Evolutionary conservation across 2,329 filamentous ascomycete species (phyloP), one percentile per base, ranked within the genome.

Genomic region (Botrytis squamosa): DNA sequence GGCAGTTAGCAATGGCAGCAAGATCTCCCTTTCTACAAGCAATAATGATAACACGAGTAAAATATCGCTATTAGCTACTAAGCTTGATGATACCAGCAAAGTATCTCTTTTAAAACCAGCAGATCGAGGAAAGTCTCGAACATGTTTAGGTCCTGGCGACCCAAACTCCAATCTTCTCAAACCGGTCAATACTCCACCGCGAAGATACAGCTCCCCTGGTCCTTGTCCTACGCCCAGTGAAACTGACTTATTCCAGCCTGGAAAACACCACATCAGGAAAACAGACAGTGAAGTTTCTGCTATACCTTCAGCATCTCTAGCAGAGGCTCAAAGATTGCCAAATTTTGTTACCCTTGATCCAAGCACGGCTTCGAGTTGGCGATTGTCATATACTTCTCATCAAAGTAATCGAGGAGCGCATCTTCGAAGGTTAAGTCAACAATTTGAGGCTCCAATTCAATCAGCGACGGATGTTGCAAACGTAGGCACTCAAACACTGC

Each of bases 361-460:
- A 76, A 70, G 74, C 18, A 49, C 36, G 9, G 20, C 40, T 52
- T 80, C 80, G 62, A 78, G 78, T 29, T 82, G 81, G 81, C 75
- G 80, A 64, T 70, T 81, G 20, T 81, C 80, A 22, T 81, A 81
- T 68, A 60, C 75, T 33, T 73, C 75, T 8, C 71, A 76, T 0
- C 77, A 57, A 42, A 57, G 1, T 12, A 69, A 78, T 46, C 75
- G 79, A 55, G 77, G 78, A 12, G 75, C 78, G 1, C 71, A 77
- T 59, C 76, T 80, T 66, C 77, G 79, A 49, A 79, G 77, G 65
- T 70, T 80, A 22, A 81, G 77, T 59, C 75, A 77, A 68, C 77
- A 76, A 57, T 68, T 76, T 57, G 63, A 68, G 12, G 59, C 66
- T 29, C 60, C 77, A 44, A 42, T 73, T 22, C 70, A 73, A 5